Percentiles rank a stretch among this genome's conserved stretches.
Evolutionary conservation across 805 yeast species (phyloP).

Genomic region (Starmerella tilneyi): DNA sequence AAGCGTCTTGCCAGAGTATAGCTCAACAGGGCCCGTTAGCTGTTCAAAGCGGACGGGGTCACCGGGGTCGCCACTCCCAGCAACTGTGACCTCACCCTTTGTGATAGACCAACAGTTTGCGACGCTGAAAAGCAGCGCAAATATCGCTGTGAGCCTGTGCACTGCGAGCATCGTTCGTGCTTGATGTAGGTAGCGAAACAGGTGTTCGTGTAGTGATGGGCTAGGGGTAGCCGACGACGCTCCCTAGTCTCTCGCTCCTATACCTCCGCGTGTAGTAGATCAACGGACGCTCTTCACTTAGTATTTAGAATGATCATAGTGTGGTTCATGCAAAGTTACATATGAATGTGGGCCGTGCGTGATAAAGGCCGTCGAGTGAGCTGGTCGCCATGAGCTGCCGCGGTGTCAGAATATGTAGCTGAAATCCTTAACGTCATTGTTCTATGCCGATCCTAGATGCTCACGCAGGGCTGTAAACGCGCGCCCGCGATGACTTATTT

Average conservation of each 20-base stretch:
- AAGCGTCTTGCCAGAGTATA: conserved; percentile 17
- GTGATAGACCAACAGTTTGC: conserved; percentile 25
- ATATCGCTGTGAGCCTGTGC: background rate
- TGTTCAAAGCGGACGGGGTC: conserved; percentile 17
- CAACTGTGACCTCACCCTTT: conserved; percentile 24
- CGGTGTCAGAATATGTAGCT: too few relatives aligned
- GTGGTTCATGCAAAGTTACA: too few relatives aligned
- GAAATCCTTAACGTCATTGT: too few relatives aligned
- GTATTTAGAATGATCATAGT: too few relatives aligned
- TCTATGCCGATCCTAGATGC: conserved; percentile 30
- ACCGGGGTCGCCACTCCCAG: conserved; percentile 19
- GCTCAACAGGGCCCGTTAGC: conserved; percentile 17
- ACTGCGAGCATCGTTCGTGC: background rate
- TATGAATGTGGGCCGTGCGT: too few relatives aligned
- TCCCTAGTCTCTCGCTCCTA: too few relatives aligned
- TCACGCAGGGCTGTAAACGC: conserved; percentile 66
- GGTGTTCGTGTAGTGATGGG: background rate
- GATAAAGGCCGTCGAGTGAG: too few relatives aligned
- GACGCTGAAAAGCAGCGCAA: background rate
- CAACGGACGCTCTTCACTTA: too few relatives aligned
- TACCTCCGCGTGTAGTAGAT: too few relatives aligned
- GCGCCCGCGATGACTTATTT: conserved; percentile 75
- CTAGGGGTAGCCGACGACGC: background rate
- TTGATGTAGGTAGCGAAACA: background rate
- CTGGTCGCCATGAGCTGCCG: too few relatives aligned